Evolutionary conservation across 75 land plant species (phyloP).

Genomic region (Azolla pinnata): DNA sequence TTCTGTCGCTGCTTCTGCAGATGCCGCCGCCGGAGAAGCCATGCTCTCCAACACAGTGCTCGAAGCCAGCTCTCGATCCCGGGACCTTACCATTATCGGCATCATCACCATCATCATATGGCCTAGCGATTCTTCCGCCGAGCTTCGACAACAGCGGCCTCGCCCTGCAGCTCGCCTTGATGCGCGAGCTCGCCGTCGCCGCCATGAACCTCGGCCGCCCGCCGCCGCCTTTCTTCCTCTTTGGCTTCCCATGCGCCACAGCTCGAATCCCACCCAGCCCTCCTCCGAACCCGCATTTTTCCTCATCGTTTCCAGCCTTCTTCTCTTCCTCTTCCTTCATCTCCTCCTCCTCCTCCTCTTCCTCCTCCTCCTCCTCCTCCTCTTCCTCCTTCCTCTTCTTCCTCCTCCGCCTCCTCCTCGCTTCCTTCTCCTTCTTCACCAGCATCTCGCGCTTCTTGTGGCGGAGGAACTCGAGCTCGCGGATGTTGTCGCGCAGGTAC

Average conservation of each 20-base stretch:
- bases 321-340: slow-evolving; percentile 13
- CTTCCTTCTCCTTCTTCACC: slow-evolving; percentile 4
- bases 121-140: too few species aligned
- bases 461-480: slow-evolving; percentile 23
- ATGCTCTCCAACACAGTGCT: too few species aligned
- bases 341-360: neutral
- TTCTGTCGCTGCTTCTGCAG: too few species aligned
- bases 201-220: slow-evolving; percentile 67
- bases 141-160: too few species aligned
- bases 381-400: slow-evolving; percentile 2
- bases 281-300: neutral
- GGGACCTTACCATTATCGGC: too few species aligned
- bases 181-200: slow-evolving; percentile 58
- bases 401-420: neutral
- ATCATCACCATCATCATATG: too few species aligned
- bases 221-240: neutral
- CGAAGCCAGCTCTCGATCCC: too few species aligned
- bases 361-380: slow-evolving; percentile 1
- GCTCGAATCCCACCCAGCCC: slow-evolving; percentile 6
- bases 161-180: slow-evolving; percentile 19
- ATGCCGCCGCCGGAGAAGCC: too few species aligned
- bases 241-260: too few species aligned
- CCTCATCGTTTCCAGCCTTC: neutral
- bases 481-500: slow-evolving; percentile 31
- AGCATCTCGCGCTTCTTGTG: slow-evolving; percentile 14